Base-by-base conservation (phyloP, 257 asterid species). In the Knoxia roxburghii region DNA sequence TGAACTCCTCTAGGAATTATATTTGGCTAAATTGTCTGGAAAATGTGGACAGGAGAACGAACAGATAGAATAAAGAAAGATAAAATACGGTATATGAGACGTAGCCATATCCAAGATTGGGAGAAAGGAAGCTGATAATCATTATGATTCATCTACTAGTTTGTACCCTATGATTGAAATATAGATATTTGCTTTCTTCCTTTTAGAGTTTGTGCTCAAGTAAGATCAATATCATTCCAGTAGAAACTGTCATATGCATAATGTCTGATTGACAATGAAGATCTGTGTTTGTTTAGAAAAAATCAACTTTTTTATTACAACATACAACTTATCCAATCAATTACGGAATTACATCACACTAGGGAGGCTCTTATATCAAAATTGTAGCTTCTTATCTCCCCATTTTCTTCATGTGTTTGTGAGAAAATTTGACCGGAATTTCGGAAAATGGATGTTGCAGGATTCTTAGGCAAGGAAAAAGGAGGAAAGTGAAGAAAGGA, bases 391-490 rank as follows among this genome's bases (percentile, higher is more conserved):
- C 12, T 1, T 7, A n/a, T n/a, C n/a, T 29, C 58, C 65, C 15
- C 14, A 29, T 27, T 10, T 46, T 20, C 66, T 68, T 30, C 12
- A 11, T 13, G 17, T 29, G 1, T 2, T 55, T 53, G 15, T 23
- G 35, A 30, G 30, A 27, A 6, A 29, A 29, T 37, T 56, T 30
- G 23, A 29, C 41, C 39, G 41, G 12, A 29, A 29, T 14, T 10
- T 30, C n/a, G 11, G 45, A 39, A 39, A 5, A 23, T 56, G 41
- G 5, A 20, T 59, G 58, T 59, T 48, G 74, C 61, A 70, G 68
- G 41, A 61, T 32, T 33, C 53, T 27, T 30, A 1, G 18, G 26
- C 14, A 32, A 60, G 30, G 59, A 33, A 33, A 58, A 43, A 29
- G 67, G 46, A 48, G 45, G 30, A 2, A 43, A 10, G 2, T 18